Base-by-base conservation (phyloP, 345 rosid species). In the Pugionium cornutum region DNA sequence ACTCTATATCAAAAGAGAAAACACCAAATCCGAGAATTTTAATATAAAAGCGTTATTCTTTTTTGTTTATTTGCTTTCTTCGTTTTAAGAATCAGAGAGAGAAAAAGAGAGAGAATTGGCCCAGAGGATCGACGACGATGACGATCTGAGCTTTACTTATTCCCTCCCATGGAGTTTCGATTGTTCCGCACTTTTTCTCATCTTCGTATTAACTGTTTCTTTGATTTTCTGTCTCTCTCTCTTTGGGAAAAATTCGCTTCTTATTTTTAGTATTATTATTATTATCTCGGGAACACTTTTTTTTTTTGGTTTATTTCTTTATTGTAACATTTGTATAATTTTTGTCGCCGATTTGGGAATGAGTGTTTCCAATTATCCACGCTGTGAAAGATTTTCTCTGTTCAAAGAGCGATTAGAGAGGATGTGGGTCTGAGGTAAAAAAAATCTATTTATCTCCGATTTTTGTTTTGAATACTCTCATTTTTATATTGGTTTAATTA, bases 361-460 rank as follows among this genome's bases (percentile, higher is more conserved):
- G 66, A 58, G 71, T 51, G 53, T 55, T 47, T 45, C 4, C 45
- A 54, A 9, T 33, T 7, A 51, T 64, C 67, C 0, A 49, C 44
- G 58, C 46, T 51, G 18, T 67, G 11, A 56, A 26, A 67, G 65
- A 67, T 48, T 68, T 62, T 35, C 42, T 78, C 73, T 79, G 62
- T 70, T 49, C 78, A 64, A 29, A 2, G 69, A 76, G 75, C 74
- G 80, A 83, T 79, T 63, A 55, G 52, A 70, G 81, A 80, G 69
- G 89, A 86, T 84, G 85, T 86, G 89, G 85, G 85, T 86, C 86
- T 86, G 83, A 86, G 97, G 96, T 88, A 76, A 70, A 55, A 35
- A 18, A 18, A 18, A 26, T 64, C 58, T 62, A 33, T 51, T 18
- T 50, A 26, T 36, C 32, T 30, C 68, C 40, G 5, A 18, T 30